These are phyloP conservation scores for Mycena indigotica DNA, from an alignment of 768 basidiomycete species.

Conservation along the genomic window DNA sequence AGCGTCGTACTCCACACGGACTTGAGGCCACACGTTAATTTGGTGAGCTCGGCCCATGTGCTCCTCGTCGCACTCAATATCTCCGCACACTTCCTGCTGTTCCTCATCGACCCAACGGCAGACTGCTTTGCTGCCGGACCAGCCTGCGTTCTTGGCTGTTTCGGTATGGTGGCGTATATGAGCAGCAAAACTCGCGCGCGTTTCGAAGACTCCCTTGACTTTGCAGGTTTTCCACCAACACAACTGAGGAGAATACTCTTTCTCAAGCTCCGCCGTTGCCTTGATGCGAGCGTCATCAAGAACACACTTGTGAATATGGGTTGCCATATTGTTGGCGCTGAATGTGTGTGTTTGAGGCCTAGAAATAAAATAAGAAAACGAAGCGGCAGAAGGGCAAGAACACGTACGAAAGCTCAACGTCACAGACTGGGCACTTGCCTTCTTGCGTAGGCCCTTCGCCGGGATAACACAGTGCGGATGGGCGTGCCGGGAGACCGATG, in stretches of 20 bases:
- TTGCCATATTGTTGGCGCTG: neutral
- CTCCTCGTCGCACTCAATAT: neutral
- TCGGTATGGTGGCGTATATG: neutral
- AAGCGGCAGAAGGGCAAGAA: neutral
- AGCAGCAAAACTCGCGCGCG: neutral
- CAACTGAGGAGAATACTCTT: neutral
- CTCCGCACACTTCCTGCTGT: neutral
- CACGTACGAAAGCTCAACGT: neutral
- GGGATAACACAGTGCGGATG: neutral
- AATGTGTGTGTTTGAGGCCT: neutral
- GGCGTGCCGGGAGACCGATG: neutral
- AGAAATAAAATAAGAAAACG: neutral
- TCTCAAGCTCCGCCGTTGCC: neutral
- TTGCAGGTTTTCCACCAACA: neutral
- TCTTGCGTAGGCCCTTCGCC: neutral
- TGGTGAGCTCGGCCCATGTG: neutral
- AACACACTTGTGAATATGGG: neutral
- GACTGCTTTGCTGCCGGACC: neutral
- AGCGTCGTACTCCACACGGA: neutral
- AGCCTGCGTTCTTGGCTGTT: neutral
- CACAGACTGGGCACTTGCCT: neutral
- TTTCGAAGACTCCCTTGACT: neutral
- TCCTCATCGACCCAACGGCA: neutral
- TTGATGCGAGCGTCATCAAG: neutral
- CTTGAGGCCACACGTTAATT: neutral